Percentiles rank a stretch among this genome's conserved stretches.
Evolutionary conservation across 2,329 filamentous ascomycete species (phyloP).

Genomic region (Xylaria digitata): DNA sequence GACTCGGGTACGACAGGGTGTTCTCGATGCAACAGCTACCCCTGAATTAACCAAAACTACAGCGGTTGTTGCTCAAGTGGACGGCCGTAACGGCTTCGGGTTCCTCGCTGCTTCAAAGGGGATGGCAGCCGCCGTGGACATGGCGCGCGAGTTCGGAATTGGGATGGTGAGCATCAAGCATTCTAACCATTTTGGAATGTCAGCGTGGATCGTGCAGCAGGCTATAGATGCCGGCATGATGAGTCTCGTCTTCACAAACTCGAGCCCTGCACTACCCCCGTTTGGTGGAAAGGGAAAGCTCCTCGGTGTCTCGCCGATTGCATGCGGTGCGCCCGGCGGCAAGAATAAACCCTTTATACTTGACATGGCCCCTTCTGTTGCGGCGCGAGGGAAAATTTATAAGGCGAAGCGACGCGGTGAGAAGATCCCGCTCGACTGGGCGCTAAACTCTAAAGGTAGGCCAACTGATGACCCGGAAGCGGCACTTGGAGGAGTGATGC

Average conservation of each 20-base stretch:
- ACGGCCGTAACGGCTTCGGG: conserved; percentile 78
- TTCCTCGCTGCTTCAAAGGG: conserved; percentile 75
- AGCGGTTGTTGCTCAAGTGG: conserved; percentile 75
- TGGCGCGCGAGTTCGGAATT: conserved; percentile 74
- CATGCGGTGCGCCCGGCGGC: conserved; percentile 77
- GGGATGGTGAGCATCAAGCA: conserved; percentile 81
- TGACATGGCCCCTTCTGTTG: conserved; percentile 79
- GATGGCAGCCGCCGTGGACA: conserved; percentile 74
- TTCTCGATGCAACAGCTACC: conserved; percentile 69
- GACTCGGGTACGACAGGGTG: conserved; percentile 75
- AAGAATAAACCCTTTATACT: conserved; percentile 72
- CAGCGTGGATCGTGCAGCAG: conserved; percentile 82
- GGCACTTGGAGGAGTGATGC: conserved; percentile 81
- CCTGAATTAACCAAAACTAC: conserved; percentile 72
- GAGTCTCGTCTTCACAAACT: conserved; percentile 77
- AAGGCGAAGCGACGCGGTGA: conserved; percentile 75
- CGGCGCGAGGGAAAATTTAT: conserved; percentile 78
- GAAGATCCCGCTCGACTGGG: conserved; percentile 79
- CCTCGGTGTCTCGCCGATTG: conserved; percentile 79
- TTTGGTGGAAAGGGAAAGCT: conserved; percentile 76
- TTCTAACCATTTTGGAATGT: conserved; percentile 87
- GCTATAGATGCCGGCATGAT: conserved; percentile 78
- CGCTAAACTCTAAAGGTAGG: conserved; percentile 75
- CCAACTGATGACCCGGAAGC: conserved; percentile 77
- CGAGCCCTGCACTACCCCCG: conserved; percentile 76